Base-by-base conservation (phyloP, 2,329 filamentous ascomycete genomes). In the Coleophoma crateriformis region DNA sequence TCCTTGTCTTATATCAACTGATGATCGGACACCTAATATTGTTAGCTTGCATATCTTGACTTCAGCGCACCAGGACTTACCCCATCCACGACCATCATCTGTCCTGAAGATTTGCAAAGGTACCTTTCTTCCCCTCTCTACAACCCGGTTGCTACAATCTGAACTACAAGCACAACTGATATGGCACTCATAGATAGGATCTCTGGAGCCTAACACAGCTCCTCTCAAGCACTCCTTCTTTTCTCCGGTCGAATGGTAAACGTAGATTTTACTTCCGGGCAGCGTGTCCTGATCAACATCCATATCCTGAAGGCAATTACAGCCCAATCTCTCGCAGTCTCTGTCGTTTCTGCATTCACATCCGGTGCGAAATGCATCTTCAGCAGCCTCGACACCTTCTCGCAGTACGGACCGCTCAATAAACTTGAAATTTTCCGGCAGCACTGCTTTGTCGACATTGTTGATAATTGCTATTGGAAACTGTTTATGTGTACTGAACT, bases 101-200 rank as follows among this genome's bases (percentile, higher is more conserved):
- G 89, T 92, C 48, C 84, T 81, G 66, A 94, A 94, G 15, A 95
- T 88, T 59, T 90, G 81, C 2, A 95, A 70, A 2, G 82, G 78
- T 0, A 94, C 73, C 42, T 76, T 79, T 3, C 89, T 75, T 0
- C 89, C 88, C 45, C 84, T 77, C 61, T 90, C 86, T 0, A 94
- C 88, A 1, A 91, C 82, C 5, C 87, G 76, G 60, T 90, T 92
- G 1, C 85, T 83, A 59, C 89, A 95, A 15, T 70, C 57, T 0
- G 66, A 62, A 2, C 75, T 76, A 58, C 89, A 95, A 3, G 68
- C 71, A 67, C 89, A 95, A 8, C 76, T 78, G 2, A 76, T 70
- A 58, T 94, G 89, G 63, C 89, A 95, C 61, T 95, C 89, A 66
- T 91, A 92, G 50, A 95, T 86, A 0, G 85, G 80, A 33, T 76